phyloP scores from a whole-genome alignment of 371 early-diverging fungal species.

The Ordospora colligata region DNA sequence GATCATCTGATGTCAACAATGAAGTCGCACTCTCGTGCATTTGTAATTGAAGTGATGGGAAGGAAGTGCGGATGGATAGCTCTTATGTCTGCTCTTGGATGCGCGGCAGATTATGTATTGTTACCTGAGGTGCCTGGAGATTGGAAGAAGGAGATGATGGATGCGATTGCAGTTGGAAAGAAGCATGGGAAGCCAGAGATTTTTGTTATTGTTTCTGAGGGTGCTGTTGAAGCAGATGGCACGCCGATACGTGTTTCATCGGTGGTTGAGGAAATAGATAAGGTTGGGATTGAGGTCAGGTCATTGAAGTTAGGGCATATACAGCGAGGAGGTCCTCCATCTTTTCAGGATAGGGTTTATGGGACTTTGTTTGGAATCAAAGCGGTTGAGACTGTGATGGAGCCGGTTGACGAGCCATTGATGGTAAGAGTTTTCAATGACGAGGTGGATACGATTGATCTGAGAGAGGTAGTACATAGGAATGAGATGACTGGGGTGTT shows the following conservation, averaged over 20 bases:
- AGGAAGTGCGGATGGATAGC: conserved; percentile 97
- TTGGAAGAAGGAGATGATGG: conserved; percentile 62
- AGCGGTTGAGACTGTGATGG: conserved; percentile 80
- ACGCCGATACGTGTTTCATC: conserved; percentile 76
- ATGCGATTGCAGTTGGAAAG: conserved; percentile 63
- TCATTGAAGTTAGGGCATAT: conserved; percentile 89
- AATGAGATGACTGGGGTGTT: neutral
- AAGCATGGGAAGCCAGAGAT: conserved; percentile 62
- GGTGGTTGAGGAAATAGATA: conserved; percentile 70
- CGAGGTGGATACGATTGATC: conserved; percentile 17
- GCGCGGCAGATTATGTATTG: conserved; percentile 88
- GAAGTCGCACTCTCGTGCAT: conserved; percentile 85
- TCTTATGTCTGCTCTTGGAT: conserved; percentile 82
- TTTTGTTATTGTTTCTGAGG: conserved; percentile 88
- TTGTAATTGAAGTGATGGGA: conserved; percentile 98
- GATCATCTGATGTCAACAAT: conserved; percentile 88
- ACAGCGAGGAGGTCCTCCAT: conserved; percentile 90
- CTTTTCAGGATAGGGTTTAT: conserved; percentile 79
- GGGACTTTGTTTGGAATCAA: conserved; percentile 81
- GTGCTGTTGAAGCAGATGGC: conserved; percentile 78
- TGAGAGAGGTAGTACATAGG: neutral
- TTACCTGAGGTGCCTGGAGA: conserved; percentile 83
- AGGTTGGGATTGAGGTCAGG: conserved; percentile 77
- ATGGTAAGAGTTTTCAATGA: conserved; percentile 9
- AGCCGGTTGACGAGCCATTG: neutral